A percentile compares a stretch with the other conserved stretches of the same genome.
phyloP scores from a whole-genome alignment of 1,139 yeast species.

The Sugiyamaella paludigena region DNA sequence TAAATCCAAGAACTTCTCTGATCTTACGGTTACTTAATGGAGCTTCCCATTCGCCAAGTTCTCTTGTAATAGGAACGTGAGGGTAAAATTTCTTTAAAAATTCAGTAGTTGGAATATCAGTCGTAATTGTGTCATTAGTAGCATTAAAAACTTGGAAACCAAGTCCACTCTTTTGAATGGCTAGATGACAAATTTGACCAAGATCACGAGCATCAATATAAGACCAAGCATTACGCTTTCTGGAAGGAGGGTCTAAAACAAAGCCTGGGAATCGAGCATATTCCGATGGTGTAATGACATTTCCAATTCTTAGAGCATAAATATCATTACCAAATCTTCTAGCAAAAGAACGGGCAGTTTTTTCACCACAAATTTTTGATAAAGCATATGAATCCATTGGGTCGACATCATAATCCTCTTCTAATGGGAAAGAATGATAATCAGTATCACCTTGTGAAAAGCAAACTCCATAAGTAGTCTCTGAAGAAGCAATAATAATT shows the following conservation, averaged over 20 bases:
- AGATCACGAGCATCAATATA: constrained; percentile 21
- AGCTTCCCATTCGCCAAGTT: constrained; percentile 19
- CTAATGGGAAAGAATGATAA: constrained; percentile 23
- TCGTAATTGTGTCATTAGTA: constrained; percentile 19
- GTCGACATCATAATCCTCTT: constrained; percentile 22
- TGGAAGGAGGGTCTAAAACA: constrained; percentile 11
- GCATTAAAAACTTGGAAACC: constrained; percentile 21
- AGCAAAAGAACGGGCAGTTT: constrained; percentile 24
- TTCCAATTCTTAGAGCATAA: constrained; percentile 19
- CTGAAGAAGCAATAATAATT: constrained; percentile 26
- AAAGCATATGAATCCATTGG: constrained; percentile 26
- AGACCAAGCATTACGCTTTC: constrained; percentile 21
- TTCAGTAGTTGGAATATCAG: constrained; percentile 17
- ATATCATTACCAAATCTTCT: constrained; percentile 18
- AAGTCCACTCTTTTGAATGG: constrained; percentile 16
- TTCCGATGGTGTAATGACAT: constrained; percentile 17
- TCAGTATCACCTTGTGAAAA: constrained; percentile 22
- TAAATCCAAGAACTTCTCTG: constrained; percentile 19
- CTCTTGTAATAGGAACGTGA: constrained; percentile 14
- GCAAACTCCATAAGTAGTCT: constrained; percentile 25
- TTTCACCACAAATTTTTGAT: constrained; percentile 24
- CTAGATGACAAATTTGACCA: constrained; percentile 20
- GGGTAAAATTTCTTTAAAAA: constrained; percentile 17
- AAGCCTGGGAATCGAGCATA: constrained; percentile 11
- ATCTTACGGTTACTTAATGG: constrained; percentile 19